Base-by-base conservation (phyloP, 1,284 basidiomycete genomes). In the Stereum hirsutum region DNA sequence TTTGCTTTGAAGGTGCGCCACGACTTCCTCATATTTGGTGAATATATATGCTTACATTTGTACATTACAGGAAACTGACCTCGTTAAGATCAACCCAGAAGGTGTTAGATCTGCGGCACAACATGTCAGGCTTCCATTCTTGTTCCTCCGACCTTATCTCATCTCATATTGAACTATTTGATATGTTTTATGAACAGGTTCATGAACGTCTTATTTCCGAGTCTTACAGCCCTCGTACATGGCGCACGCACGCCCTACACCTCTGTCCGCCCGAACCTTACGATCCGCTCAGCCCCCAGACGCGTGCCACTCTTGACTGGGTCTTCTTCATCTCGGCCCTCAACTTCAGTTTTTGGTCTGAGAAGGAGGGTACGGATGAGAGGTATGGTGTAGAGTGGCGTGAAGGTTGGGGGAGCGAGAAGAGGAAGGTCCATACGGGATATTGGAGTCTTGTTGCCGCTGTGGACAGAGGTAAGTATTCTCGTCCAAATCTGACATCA, bases 281-380 rank as follows among this genome's bases (percentile, higher is more conserved):
- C 55, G 64, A 72, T 28, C 62, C 69, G 5, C 51, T 60, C 3
- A 65, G 80, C 41, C 70, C 76, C 3, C 60, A 68, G 39, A 82
- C 78, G 15, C 71, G 66, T 53, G 58, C 67, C 30, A 72, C 75
- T 21, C 64, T 90, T 24, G 68, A 89, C 60, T 90, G 88, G 88
- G 80, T 91, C 48, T 90, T 91, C 60, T 69, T 89, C 41, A 78
- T 91, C 27, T 87, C 87, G 0, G 70, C 81, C 2, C 70, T 90
- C 38, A 91, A 91, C 59, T 91, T 91, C 60, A 84, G 78, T 51
- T 91, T 91, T 56, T 91, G 88, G 88, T 89, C 86, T 1, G 75
- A 82, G 48, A 67, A 63, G 34, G 76, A 80, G 45, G 75, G 74
- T 0, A 57, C 54, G 7, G 49, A 60, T 2, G 72, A 74, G 35